A percentile compares a stretch with the other conserved stretches of the same genome.
phyloP scores from a whole-genome alignment of 2,329 filamentous ascomycete species.

The Neofusicoccum cordaticola region DNA sequence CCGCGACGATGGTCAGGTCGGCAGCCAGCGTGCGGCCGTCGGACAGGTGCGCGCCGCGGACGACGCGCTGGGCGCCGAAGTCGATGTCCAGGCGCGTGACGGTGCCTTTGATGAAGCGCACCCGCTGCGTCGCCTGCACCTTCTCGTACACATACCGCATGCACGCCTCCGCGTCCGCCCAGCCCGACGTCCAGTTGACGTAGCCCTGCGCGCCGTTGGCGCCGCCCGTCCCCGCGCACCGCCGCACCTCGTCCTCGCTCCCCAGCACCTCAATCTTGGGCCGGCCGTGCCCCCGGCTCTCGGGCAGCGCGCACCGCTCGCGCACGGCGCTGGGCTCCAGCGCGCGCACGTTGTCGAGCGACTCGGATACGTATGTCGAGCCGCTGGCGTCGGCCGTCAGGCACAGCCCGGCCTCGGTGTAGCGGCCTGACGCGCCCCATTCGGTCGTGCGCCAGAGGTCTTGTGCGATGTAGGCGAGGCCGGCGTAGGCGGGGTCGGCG shows the following conservation, averaged over 20 bases:
- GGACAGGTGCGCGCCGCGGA: slow-evolving; percentile 59
- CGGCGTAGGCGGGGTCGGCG: slow-evolving; percentile 71
- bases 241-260: slow-evolving; percentile 37
- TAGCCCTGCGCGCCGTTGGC: slow-evolving; percentile 65
- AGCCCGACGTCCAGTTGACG: slow-evolving; percentile 70
- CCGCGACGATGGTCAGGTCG: slow-evolving; percentile 74
- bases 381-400: slow-evolving; percentile 56
- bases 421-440: slow-evolving; percentile 63
- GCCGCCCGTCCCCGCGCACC: slow-evolving; percentile 41
- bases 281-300: slow-evolving; percentile 18
- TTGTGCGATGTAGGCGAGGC: slow-evolving; percentile 69
- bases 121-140: slow-evolving; percentile 54
- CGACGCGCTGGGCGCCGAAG: slow-evolving; percentile 34
- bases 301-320: slow-evolving; percentile 22
- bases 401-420: slow-evolving; percentile 67
- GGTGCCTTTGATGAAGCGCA: slow-evolving; percentile 51
- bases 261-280: slow-evolving; percentile 36
- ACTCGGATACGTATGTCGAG: slow-evolving; percentile 39
- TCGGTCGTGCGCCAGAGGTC: slow-evolving; percentile 62
- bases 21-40: slow-evolving; percentile 55
- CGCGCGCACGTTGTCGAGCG: slow-evolving; percentile 34
- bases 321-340: slow-evolving; percentile 24
- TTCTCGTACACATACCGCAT: slow-evolving; percentile 63
- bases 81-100: slow-evolving; percentile 43
- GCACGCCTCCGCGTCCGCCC: slow-evolving; percentile 72